Conservation (phyloP, 371 early-diverging fungal species). For the Circinella umbellata region DNA sequence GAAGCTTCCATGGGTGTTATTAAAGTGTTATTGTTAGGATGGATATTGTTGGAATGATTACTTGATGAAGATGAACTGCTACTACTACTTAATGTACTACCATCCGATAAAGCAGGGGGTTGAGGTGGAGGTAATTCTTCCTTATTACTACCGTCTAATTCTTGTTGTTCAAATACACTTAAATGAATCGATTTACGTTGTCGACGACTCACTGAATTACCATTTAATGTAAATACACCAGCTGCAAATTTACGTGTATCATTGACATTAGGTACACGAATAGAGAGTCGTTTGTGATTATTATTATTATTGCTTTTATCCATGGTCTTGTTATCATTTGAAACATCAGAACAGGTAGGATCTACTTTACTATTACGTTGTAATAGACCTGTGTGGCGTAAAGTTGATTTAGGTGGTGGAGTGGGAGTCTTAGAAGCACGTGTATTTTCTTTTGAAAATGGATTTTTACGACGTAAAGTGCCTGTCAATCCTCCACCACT, state of each 20-base stretch:
- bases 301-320: not conserved
- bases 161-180: conserved; percentile 32
- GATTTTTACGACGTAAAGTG: conserved; percentile 47
- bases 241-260: conserved; percentile 39
- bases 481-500: conserved; percentile 27
- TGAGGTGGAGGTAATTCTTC: conserved; percentile 19
- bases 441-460: conserved; percentile 29
- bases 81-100: conserved; percentile 46
- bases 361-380: conserved; percentile 41
- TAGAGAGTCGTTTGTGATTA: conserved; percentile 39
- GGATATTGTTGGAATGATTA: conserved; percentile 10
- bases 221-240: conserved; percentile 28
- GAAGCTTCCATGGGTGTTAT: not conserved
- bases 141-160: not conserved
- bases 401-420: conserved; percentile 33
- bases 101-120: conserved; percentile 44
- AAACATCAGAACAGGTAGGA: conserved; percentile 14
- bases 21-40: not conserved
- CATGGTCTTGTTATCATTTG: not conserved
- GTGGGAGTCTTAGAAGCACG: conserved; percentile 23
- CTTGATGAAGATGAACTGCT: conserved; percentile 27
- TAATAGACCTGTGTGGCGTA: conserved; percentile 27
- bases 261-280: conserved; percentile 39
- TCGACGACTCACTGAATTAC: conserved; percentile 23
- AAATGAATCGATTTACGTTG: conserved; percentile 49